phyloP scores from a whole-genome alignment of 306 rosid genomes.

The Neltuma alba region DNA sequence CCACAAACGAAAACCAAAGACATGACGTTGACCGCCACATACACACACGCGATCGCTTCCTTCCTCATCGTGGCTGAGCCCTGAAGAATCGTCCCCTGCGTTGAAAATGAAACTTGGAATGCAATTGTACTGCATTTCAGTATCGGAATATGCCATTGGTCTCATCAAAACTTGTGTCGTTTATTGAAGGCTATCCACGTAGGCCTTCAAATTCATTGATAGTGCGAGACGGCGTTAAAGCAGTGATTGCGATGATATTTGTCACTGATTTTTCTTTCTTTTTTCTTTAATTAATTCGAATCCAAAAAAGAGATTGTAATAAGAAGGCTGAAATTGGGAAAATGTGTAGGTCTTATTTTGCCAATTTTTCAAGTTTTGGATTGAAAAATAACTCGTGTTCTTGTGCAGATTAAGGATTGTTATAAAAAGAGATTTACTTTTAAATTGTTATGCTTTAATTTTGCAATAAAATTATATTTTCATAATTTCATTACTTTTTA shows the following conservation, averaged over 20 bases:
- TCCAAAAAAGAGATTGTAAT: too few relatives aligned
- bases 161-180: constrained; percentile 13
- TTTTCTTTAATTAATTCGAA: too few relatives aligned
- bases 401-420: too few relatives aligned
- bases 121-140: background rate
- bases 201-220: background rate
- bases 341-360: too few relatives aligned
- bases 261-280: background rate
- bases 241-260: background rate
- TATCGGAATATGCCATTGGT: background rate
- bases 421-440: too few relatives aligned
- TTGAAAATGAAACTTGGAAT: background rate
- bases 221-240: background rate
- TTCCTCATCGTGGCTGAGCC: constrained; percentile 35
- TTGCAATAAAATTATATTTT: too few relatives aligned
- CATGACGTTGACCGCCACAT: constrained; percentile 1
- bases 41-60: background rate
- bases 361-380: too few relatives aligned
- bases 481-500: too few relatives aligned
- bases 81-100: background rate
- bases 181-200: background rate
- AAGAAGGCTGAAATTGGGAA: background rate
- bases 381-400: too few relatives aligned
- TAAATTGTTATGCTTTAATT: too few relatives aligned
- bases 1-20: constrained; percentile 22